A percentile compares a stretch with the other conserved stretches of the same genome.
Evolutionary conservation across 768 basidiomycete genomes (phyloP).

Genomic region (Terana coerulea): DNA sequence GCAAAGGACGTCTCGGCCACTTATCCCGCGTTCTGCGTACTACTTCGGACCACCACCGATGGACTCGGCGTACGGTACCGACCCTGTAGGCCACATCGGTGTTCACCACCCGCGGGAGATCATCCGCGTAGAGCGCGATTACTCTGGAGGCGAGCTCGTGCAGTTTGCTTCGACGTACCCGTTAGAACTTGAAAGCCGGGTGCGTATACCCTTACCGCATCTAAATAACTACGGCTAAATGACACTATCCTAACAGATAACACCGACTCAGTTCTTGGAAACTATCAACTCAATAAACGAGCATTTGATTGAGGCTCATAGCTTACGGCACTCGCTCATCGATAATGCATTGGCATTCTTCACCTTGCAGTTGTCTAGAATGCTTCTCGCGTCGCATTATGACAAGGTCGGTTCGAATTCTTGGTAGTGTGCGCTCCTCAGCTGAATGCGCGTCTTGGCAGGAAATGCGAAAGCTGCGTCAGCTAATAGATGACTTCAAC

Average conservation of each 20-base stretch:
- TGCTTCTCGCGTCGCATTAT: slow-evolving; percentile 74
- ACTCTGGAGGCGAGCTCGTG: slow-evolving; percentile 81
- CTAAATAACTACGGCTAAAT: neutral
- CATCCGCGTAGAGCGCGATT: slow-evolving; percentile 89
- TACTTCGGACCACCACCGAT: slow-evolving; percentile 77
- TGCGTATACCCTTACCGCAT: slow-evolving; percentile 35
- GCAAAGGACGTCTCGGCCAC: slow-evolving; percentile 27
- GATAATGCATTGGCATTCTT: slow-evolving; percentile 80
- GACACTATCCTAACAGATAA: slow-evolving; percentile 51
- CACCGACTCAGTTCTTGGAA: slow-evolving; percentile 85
- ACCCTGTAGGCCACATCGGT: slow-evolving; percentile 82
- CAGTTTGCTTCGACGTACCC: slow-evolving; percentile 91
- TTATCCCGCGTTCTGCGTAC: slow-evolving; percentile 78
- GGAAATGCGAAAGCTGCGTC: slow-evolving; percentile 73
- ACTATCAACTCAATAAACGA: slow-evolving; percentile 91
- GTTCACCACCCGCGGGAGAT: slow-evolving; percentile 90
- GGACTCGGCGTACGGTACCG: slow-evolving; percentile 77
- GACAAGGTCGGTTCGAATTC: slow-evolving; percentile 53
- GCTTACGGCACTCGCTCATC: slow-evolving; percentile 61
- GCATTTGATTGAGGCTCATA: slow-evolving; percentile 82
- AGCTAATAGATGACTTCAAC: slow-evolving; percentile 67
- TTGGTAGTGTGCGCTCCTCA: neutral
- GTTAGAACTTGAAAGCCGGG: slow-evolving; percentile 89
- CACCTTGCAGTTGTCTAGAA: slow-evolving; percentile 73
- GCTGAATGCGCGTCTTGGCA: slow-evolving; percentile 27